Base-by-base conservation (phyloP, 192 early-diverging fungal genomes). In the Podila clonocystis region DNA sequence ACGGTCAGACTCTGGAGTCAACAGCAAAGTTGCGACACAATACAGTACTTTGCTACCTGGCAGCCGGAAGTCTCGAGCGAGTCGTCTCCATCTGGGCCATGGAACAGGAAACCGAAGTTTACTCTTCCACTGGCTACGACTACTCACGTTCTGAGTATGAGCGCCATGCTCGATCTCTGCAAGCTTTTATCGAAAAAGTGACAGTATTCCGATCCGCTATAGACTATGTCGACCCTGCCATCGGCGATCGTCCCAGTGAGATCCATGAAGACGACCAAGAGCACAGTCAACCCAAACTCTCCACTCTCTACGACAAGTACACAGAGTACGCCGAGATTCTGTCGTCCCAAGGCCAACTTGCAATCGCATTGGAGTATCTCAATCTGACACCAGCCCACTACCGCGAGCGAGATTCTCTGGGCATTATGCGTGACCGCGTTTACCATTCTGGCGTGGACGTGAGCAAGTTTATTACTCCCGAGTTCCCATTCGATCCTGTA, bases 161-260 rank as follows among this genome's bases (percentile, higher is more conserved):
- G 30, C 87, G 84, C 31, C 83, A 88, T 59, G 80, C 88, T 34
- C 70, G 85, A n/a, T 79, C 88, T 9, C 79, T 99, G 29, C 95
- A 97, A 49, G 71, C 84, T 41, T 80, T 98, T 12, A 89, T 98
- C 45, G 97, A 98, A 72, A 96, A 97, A 82, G 91, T 98, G 24
- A 89, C 95, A 11, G 91, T 99, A 31, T 97, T 98, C 87, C 91
- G 95, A 29, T 92, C 93, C 50, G 98, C 97, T 1, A 94, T 98
- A 58, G 90, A 93, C 58, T 99, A 92, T 83, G 90, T 95, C 31
- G 98, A 99, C 71, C 75, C 91, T 17, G 90, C 92, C 15, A 72
- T 95, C 26, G 50, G 68, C 24, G 70, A 84, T 30, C 71, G 74
- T 67, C 64, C 70, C 41, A 89, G 86, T 30, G 74, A 75, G 34